Base-by-base conservation (phyloP, 148 eudicot genomes). In the Silene uniflora region DNA sequence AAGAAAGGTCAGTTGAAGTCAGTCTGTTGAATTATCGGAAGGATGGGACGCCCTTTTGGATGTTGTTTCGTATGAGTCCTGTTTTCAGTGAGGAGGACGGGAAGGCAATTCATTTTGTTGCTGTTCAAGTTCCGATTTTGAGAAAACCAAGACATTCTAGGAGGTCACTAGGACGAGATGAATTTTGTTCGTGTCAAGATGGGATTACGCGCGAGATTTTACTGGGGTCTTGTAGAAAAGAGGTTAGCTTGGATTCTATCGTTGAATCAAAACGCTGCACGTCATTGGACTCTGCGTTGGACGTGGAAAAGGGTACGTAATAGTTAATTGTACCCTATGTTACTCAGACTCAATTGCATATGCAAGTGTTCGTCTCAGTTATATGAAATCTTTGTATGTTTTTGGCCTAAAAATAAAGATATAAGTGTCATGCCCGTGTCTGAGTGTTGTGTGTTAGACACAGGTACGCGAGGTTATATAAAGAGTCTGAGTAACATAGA, bases 1-100 rank as follows among this genome's bases (percentile, higher is more conserved):
- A 89, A 42, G 97, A 88, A 77, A 91, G 85, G 81, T 77, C 23
- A 42, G 46, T 90, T 63, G 88, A 91, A 72, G 68, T 91, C 35
- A 89, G 80, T 81, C 67, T 94, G 79, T 79, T 94, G 87, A 94
- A 94, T 82, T 94, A 91, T 74, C 85, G 85, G 12, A 91, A 88
- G 60, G 89, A 93, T 76, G 97, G 98, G 85, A 85, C 87, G 17
- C 95, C 98, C 17, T 87, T 89, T 87, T 91, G 97, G 98, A 86
- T 91, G 85, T 88, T 93, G 85, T 91, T 93, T 83, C 89, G 82
- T 75, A 73, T 90, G 93, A 87, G 84, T 76, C 98, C 98, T 52
- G 89, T 93, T 82, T 90, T 88, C 67, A 72, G 90, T 69, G 84
- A 81, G 81, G 90, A 87, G 78, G 93, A 90, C 76, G 98, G 91